Base-by-base conservation (phyloP, 176 grass and related monocot species). In the Coix lacrymajobi region DNA sequence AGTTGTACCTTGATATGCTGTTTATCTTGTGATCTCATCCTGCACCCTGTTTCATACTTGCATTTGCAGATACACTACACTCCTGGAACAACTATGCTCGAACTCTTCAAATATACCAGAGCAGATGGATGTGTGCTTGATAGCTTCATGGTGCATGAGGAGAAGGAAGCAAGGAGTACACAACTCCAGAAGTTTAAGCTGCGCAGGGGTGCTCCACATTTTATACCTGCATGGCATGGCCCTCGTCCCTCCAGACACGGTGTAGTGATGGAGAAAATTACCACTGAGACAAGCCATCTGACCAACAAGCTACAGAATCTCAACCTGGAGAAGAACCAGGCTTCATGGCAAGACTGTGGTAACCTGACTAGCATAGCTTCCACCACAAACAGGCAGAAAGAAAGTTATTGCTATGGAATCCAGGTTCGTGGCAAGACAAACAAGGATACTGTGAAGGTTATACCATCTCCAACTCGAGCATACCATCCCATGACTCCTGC, bases 81-180 rank as follows among this genome's bases (percentile, higher is more conserved):
- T 26, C 66, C 91, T 62, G 94, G 92, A 69, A 88, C 73, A 57
- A 77, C n/a, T 81, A 88, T 97, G 87, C 89, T 97, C 25, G 82
- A 92, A 74, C 86, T 97, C 62, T 92, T 94, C 83, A 97, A 92
- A 83, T 84, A 37, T 77, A 52, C 63, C 68, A 79, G 8, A 65
- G 26, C 62, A 34, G 54, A 33, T 17, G 73, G 71, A 34, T 94
- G 76, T 46, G 61, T 97, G 45, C 83, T 97, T 48, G 87, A 94
- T 82, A 79, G 89, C 25, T 94, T 94, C 75, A 76, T 69, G 30
- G 65, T 78, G 82, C 88, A 92, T 38, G 94, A 97, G 80, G 82
- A 92, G 41, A 58, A 63, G 72, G 91, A 97, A 88, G 84, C 84
- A 85, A 76, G 74, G 34, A 74, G 65, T 51, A 81, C 62, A 66